phyloP scores from a whole-genome alignment of 495 filamentous ascomycete genomes.

The Hypoxylon fragiforme region DNA sequence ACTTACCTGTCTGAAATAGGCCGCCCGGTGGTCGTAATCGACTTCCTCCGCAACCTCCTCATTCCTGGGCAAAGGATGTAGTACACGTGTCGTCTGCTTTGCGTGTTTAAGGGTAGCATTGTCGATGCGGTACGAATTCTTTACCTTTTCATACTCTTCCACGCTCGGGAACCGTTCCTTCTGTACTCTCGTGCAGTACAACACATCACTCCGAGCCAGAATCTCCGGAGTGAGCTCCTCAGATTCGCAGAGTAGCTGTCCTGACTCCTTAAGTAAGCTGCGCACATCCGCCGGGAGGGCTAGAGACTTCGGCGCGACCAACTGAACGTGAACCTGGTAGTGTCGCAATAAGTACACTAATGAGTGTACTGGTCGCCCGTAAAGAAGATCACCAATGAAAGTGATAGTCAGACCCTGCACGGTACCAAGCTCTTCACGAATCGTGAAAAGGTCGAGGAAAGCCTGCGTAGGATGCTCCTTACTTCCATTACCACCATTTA shows the following conservation, averaged over 20 bases:
- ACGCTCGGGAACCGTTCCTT: constrained; percentile 88
- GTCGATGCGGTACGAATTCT: constrained; percentile 84
- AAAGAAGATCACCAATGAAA: constrained; percentile 88
- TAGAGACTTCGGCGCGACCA: constrained; percentile 82
- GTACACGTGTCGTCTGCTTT: constrained; percentile 86
- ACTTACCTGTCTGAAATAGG: constrained; percentile 98
- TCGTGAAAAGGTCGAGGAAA: constrained; percentile 98
- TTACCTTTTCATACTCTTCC: constrained; percentile 79
- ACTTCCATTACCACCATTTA: constrained; percentile 95
- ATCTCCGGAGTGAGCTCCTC: constrained; percentile 83
- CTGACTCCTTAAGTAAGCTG: constrained; percentile 67
- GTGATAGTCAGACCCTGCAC: constrained; percentile 94
- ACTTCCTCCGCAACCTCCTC: constrained; percentile 92
- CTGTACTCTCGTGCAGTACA: constrained; percentile 96
- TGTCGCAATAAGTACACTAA: constrained; percentile 89
- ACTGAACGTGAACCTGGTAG: constrained; percentile 91
- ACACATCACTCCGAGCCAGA: constrained; percentile 77
- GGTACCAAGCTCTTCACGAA: constrained; percentile 93
- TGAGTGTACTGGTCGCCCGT: constrained; percentile 93
- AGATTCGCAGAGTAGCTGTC: constrained; percentile 73
- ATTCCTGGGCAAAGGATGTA: constrained; percentile 95
- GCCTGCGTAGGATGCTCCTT: constrained; percentile 97
- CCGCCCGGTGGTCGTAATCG: constrained; percentile 93
- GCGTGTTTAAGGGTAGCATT: constrained; percentile 88
- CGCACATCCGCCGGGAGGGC: constrained; percentile 74